Percentiles rank a stretch among this genome's conserved stretches.
Evolutionary conservation across 495 filamentous ascomycete species (phyloP).

Genomic region (Penicillium nucicola): DNA sequence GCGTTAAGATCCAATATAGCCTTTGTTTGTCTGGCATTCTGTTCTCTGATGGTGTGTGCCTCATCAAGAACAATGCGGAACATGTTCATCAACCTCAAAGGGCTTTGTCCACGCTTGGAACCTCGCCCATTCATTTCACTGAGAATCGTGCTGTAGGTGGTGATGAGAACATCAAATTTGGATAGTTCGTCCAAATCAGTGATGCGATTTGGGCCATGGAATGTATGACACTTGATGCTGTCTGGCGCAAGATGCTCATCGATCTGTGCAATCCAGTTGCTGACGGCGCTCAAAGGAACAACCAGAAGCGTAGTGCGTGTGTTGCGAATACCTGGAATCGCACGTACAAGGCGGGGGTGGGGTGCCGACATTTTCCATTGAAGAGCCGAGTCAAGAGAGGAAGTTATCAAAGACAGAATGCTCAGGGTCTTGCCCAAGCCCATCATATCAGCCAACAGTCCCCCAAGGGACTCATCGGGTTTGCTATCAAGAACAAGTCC

Average conservation of each 20-base stretch:
- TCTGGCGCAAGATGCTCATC: constrained; percentile 67
- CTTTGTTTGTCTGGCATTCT: constrained; percentile 73
- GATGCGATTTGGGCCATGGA: constrained; percentile 74
- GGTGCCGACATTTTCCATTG: constrained; percentile 46
- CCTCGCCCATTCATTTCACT: constrained; percentile 66
- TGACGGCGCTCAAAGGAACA: constrained; percentile 83
- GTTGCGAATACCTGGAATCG: constrained; percentile 56
- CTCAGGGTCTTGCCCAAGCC: constrained; percentile 93
- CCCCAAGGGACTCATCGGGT: constrained; percentile 71
- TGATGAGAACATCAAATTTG: constrained; percentile 78
- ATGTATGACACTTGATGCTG: constrained; percentile 67
- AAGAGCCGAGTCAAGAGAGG: constrained; percentile 55
- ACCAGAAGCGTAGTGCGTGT: constrained; percentile 81
- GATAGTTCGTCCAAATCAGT: constrained; percentile 66
- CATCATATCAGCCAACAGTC: constrained; percentile 98
- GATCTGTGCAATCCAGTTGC: constrained; percentile 91
- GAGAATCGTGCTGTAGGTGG: constrained; percentile 85
- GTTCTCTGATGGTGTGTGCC: constrained; percentile 89
- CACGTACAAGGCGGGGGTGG: constrained; percentile 21
- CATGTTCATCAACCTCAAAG: constrained; percentile 75
- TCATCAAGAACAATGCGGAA: constrained; percentile 96
- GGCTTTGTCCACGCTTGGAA: constrained; percentile 58
- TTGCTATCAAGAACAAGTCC: constrained; percentile 57
- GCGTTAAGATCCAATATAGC: constrained; percentile 80
- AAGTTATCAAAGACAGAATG: constrained; percentile 71